A percentile compares a stretch with the other conserved stretches of the same genome.
Conservation (phyloP, 2,329 filamentous ascomycete species). For the Sporothrix curviconia region DNA sequence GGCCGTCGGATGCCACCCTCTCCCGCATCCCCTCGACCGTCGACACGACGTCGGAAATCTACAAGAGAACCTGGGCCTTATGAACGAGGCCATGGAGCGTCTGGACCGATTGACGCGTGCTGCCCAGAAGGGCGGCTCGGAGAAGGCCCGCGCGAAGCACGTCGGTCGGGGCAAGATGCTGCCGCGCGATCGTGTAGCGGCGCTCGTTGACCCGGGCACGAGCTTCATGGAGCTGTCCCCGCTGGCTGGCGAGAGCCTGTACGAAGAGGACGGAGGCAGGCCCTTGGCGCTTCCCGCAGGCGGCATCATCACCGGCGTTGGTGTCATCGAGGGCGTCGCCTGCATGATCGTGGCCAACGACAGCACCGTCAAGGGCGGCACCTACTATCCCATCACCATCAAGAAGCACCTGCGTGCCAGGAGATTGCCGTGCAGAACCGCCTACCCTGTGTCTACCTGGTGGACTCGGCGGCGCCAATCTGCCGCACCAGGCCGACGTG, state of each 20-base stretch:
- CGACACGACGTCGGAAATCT: constrained; percentile 71
- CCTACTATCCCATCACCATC: constrained; percentile 94
- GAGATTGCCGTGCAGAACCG: constrained; percentile 84
- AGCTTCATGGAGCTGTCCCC: constrained; percentile 90
- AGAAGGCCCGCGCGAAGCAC: constrained; percentile 83
- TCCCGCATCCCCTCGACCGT: constrained; percentile 71
- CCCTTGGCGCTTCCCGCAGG: constrained; percentile 60
- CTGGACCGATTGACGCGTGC: constrained; percentile 64
- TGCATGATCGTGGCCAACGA: constrained; percentile 95
- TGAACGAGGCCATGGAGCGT: constrained; percentile 64
- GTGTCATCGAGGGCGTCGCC: constrained; percentile 80
- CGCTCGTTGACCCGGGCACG: constrained; percentile 80
- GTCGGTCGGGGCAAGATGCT: constrained; percentile 88
- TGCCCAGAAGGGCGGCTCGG: constrained; percentile 68
- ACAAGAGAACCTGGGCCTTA: constrained; percentile 72
- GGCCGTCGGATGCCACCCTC: constrained; percentile 72
- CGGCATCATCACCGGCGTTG: constrained; percentile 88
- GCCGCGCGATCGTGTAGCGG: constrained; percentile 78
- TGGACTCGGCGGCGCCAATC: constrained; percentile 90
- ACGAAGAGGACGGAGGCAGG: constrained; percentile 57
- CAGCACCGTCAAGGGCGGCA: constrained; percentile 93
- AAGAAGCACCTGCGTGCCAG: constrained; percentile 96
- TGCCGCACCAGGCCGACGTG: constrained; percentile 90
- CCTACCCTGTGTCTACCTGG: constrained; percentile 83
- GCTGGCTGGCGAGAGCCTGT: constrained; percentile 81